phyloP scores from a whole-genome alignment of 768 basidiomycete genomes.

The Chalciporus chontae region DNA sequence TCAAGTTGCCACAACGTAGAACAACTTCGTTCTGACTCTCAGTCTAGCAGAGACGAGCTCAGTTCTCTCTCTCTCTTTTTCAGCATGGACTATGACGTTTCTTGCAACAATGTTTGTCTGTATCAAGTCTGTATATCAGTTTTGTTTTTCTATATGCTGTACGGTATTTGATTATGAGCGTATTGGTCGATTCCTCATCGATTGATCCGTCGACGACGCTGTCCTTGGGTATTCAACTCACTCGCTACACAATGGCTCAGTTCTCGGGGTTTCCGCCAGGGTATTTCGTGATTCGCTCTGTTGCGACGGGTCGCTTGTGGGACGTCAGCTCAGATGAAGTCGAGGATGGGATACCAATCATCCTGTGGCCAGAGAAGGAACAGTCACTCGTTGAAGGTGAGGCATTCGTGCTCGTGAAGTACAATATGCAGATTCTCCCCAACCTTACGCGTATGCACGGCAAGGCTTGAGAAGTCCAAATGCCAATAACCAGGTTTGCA shows the following conservation, averaged over 20 bases:
- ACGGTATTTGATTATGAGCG: too few species aligned
- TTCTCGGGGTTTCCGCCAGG: slow-evolving; percentile 36
- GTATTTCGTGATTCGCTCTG: slow-evolving; percentile 38
- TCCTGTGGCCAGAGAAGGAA: slow-evolving; percentile 73
- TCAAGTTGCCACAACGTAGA: background rate
- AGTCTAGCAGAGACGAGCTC: background rate
- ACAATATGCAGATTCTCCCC: background rate
- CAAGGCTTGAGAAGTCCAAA: slow-evolving; percentile 64
- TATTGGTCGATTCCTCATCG: background rate
- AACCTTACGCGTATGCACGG: slow-evolving; percentile 6
- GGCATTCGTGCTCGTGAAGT: slow-evolving; percentile 13
- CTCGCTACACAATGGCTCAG: slow-evolving; percentile 16
- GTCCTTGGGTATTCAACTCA: background rate
- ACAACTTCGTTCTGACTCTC: background rate
- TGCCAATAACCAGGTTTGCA: slow-evolving; percentile 69
- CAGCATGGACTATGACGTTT: background rate
- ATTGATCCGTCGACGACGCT: background rate
- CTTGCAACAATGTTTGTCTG: too few species aligned
- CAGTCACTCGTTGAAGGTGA: slow-evolving; percentile 74
- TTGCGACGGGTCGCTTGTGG: slow-evolving; percentile 34
- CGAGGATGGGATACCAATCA: slow-evolving; percentile 42
- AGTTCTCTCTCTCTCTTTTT: background rate
- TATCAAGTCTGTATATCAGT: background rate
- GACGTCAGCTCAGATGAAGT: slow-evolving; percentile 33
- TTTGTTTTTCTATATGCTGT: too few species aligned